phyloP scores from a whole-genome alignment of 306 rosid genomes.

The Cucurbita ficifolia region DNA sequence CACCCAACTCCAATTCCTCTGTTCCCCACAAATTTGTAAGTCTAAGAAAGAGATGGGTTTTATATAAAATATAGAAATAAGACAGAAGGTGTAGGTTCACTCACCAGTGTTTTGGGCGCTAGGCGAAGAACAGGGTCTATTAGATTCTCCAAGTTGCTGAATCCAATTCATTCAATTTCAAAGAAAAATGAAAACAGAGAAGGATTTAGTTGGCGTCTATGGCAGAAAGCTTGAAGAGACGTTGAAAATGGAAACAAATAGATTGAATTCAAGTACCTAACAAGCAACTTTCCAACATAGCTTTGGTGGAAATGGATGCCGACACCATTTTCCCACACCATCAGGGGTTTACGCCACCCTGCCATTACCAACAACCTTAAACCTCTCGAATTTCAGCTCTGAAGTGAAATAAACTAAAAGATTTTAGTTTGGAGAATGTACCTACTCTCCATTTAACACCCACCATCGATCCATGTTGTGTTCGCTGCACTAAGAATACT shows the following conservation, averaged over 20 bases:
- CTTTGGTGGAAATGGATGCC: conserved; percentile 37
- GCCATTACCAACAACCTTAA: background rate
- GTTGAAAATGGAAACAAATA: no score
- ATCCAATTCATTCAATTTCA: background rate
- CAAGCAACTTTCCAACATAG: conserved; percentile 41
- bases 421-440: conserved; percentile 8
- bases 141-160: conserved; percentile 49
- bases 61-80: background rate
- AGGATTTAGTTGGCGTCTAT: no score
- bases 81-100: background rate
- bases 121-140: conserved; percentile 37
- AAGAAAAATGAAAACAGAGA: background rate
- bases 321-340: conserved; percentile 46
- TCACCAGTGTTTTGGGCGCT: conserved; percentile 36
- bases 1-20: conserved; percentile 1
- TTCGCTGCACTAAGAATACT: conserved; percentile 34
- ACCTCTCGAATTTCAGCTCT: background rate
- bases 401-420: background rate
- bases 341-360: conserved; percentile 35
- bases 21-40: background rate
- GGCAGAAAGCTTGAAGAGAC: no score
- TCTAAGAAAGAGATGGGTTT: background rate
- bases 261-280: conserved; percentile 25
- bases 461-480: conserved; percentile 39
- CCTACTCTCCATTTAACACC: conserved; percentile 62